These are phyloP conservation scores for Yarrowia yakushimensis DNA, from an alignment of 805 yeast genomes.

Conservation along the genomic window DNA sequence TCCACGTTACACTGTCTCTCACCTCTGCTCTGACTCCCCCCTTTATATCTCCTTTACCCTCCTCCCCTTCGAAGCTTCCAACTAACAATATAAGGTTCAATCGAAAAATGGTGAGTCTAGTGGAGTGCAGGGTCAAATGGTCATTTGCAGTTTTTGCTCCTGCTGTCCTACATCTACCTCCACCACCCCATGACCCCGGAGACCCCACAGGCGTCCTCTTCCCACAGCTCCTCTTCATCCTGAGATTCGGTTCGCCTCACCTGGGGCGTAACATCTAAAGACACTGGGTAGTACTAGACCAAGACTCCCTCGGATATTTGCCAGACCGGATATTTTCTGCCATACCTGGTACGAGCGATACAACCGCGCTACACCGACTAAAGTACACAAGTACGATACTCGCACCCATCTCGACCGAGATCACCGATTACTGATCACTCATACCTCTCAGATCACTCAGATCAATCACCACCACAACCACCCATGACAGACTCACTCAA, in stretches of 20 bases:
- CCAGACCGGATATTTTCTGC: too few species aligned
- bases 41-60: too few species aligned
- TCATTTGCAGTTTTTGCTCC: background rate
- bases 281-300: constrained; percentile 9
- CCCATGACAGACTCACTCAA: constrained; percentile 24
- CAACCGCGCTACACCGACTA: too few species aligned
- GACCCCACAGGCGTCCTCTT: background rate
- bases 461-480: background rate
- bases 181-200: constrained; percentile 22
- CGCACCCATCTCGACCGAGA: too few species aligned
- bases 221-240: background rate
- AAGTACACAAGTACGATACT: too few species aligned
- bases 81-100: background rate
- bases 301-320: too few species aligned
- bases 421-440: too few species aligned
- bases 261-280: constrained; percentile 12
- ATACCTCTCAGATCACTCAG: too few species aligned
- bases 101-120: background rate
- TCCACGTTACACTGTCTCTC: too few species aligned
- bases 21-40: too few species aligned
- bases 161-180: background rate
- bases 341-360: too few species aligned
- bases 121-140: background rate
- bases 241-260: constrained; percentile 19
- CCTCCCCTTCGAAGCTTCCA: too few species aligned